A percentile compares a stretch with the other conserved stretches of the same genome.
Evolutionary conservation across 2,329 filamentous ascomycete species (phyloP).

Genomic region (Parastagonospora nodorum): DNA sequence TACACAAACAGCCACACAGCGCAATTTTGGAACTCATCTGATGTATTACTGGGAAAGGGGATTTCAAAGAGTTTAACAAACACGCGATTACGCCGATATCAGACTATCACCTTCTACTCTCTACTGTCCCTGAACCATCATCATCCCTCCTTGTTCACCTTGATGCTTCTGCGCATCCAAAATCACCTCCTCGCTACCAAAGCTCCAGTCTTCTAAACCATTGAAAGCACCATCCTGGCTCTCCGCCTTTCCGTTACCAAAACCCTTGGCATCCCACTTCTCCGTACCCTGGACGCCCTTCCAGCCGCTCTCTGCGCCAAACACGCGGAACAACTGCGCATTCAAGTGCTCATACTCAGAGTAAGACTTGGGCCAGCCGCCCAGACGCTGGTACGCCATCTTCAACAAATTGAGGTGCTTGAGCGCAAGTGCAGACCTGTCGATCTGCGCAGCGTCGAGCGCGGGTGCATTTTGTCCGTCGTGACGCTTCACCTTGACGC

Average conservation of each 20-base stretch:
- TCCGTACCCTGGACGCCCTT: conserved; percentile 53
- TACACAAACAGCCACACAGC: no score
- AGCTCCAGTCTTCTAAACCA: conserved; percentile 40
- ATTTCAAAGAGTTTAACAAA: no score
- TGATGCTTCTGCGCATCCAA: conserved; percentile 16
- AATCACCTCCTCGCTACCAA: conserved; percentile 26
- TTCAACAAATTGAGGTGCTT: conserved; percentile 46
- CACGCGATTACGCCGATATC: no score
- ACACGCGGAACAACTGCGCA: conserved; percentile 51
- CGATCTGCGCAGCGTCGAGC: conserved; percentile 32
- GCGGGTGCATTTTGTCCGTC: conserved; percentile 29
- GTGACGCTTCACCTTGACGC: conserved; percentile 34
- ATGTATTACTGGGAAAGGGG: no score
- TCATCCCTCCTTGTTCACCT: neutral
- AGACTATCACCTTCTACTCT: no score
- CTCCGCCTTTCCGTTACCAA: conserved; percentile 55
- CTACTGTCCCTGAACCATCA: neutral
- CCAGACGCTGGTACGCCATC: conserved; percentile 50
- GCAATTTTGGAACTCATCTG: no score
- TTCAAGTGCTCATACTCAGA: conserved; percentile 56
- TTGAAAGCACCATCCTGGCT: conserved; percentile 43
- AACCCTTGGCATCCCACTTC: conserved; percentile 55
- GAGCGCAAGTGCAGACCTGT: conserved; percentile 31
- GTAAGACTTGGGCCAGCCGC: conserved; percentile 54
- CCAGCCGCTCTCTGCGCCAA: conserved; percentile 41